A percentile compares a stretch with the other conserved stretches of the same genome.
These are phyloP conservation scores for Ustilago cynodontis DNA, from an alignment of 1,284 basidiomycete genomes.

Conservation along the genomic window DNA sequence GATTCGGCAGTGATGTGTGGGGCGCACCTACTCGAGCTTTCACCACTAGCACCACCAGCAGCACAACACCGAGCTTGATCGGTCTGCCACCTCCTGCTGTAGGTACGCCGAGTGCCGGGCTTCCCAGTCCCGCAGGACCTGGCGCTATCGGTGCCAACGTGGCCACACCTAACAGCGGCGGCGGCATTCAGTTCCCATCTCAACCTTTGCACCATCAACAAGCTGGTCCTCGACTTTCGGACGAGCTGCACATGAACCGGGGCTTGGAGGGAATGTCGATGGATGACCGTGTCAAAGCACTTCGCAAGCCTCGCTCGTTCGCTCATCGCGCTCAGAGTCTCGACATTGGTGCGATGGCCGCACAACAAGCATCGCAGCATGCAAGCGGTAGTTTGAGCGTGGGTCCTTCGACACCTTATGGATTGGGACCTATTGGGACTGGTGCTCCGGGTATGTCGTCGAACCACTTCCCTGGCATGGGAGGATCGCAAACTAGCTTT, in stretches of 20 bases:
- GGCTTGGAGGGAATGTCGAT: slow-evolving; percentile 49
- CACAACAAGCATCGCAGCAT: slow-evolving; percentile 55
- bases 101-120: slow-evolving; percentile 22
- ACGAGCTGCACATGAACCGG: slow-evolving; percentile 51
- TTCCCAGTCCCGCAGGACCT: slow-evolving; percentile 32
- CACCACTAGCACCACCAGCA: slow-evolving; percentile 42
- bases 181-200: slow-evolving; percentile 55
- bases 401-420: slow-evolving; percentile 45
- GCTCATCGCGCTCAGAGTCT: slow-evolving; percentile 63
- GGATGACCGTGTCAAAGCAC: slow-evolving; percentile 56
- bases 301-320: slow-evolving; percentile 62
- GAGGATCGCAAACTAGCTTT: slow-evolving; percentile 26
- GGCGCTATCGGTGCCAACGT: slow-evolving; percentile 26
- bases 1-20: slow-evolving; percentile 65
- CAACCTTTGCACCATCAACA: slow-evolving; percentile 42
- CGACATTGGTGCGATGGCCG: slow-evolving; percentile 59
- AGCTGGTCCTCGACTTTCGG: slow-evolving; percentile 46
- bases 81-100: slow-evolving; percentile 38
- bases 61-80: slow-evolving; percentile 40
- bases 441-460: slow-evolving; percentile 28
- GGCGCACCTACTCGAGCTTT: slow-evolving; percentile 59
- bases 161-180: slow-evolving; percentile 11
- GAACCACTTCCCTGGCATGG: slow-evolving; percentile 44
- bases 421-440: slow-evolving; percentile 51
- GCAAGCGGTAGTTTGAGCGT: slow-evolving; percentile 39